Evolutionary conservation across 495 filamentous ascomycete genomes (phyloP).

Genomic region (Parachaetomium inaequale): DNA sequence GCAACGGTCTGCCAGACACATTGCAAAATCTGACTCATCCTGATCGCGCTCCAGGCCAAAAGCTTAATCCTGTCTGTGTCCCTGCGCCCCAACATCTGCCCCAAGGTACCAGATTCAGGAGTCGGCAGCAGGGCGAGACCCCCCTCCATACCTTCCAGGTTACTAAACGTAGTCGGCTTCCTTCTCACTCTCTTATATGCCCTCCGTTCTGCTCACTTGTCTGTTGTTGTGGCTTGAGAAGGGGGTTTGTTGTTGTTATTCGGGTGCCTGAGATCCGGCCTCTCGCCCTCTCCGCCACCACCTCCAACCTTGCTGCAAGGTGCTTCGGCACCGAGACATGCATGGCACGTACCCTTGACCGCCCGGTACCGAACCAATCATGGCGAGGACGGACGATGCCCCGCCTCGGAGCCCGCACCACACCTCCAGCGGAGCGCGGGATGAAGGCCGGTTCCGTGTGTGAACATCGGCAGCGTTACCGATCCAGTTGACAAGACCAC

Average conservation of each 20-base stretch:
- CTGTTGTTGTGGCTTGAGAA: no score
- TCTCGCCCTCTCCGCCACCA: background rate
- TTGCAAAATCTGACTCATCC: no score
- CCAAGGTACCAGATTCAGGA: background rate
- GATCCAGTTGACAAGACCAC: background rate
- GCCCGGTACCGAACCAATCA: background rate
- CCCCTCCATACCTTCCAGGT: background rate
- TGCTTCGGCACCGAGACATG: slow-evolving; percentile 11
- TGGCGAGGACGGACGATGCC: background rate
- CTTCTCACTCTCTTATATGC: background rate
- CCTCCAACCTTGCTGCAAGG: slow-evolving; percentile 11
- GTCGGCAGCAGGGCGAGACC: background rate
- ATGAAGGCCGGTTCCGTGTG: no score
- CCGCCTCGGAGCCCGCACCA: no score
- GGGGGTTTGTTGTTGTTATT: no score
- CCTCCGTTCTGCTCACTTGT: background rate
- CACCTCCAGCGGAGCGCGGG: no score
- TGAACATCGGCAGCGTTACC: no score
- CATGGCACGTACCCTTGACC: background rate
- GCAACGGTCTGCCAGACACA: no score
- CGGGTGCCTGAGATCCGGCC: background rate
- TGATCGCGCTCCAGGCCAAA: no score
- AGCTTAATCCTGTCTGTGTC: no score
- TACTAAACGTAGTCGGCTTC: background rate
- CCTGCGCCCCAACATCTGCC: no score